Conservation (phyloP, 1,284 basidiomycete species). For the Irpex sp. region DNA sequence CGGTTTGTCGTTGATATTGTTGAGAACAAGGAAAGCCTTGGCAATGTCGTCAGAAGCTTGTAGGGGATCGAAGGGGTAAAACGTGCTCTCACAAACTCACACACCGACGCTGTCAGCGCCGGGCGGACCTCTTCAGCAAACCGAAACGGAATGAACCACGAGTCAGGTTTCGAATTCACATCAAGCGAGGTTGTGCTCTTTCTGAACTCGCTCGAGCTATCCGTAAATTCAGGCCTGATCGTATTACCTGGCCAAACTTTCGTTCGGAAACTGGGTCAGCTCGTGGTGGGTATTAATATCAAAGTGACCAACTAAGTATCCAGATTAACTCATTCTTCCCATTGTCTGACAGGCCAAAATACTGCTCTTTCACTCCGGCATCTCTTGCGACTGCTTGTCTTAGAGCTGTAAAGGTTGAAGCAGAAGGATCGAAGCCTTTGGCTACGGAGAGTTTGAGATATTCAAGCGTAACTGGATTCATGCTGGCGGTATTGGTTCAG, state of each 20-base stretch:
- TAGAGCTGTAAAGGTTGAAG: slow-evolving; percentile 11
- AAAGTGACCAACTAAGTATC: slow-evolving; percentile 15
- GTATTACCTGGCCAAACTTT: not conserved
- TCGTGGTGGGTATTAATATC: not conserved
- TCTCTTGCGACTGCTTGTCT: slow-evolving; percentile 8
- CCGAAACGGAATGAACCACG: slow-evolving; percentile 11
- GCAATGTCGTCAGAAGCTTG: not conserved
- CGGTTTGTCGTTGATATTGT: not conserved
- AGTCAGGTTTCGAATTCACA: not conserved
- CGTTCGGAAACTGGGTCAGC: not conserved
- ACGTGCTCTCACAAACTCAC: slow-evolving; percentile 13
- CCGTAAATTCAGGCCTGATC: not conserved
- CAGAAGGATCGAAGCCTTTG: slow-evolving; percentile 12
- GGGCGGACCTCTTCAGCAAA: slow-evolving; percentile 10
- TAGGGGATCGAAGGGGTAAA: not conserved
- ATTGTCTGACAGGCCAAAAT: slow-evolving; percentile 13
- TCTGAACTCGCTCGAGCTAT: not conserved
- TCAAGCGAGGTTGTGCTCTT: not conserved
- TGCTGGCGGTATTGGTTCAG: not conserved
- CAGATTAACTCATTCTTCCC: slow-evolving; percentile 10
- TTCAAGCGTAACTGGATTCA: slow-evolving; percentile 13
- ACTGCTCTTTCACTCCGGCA: slow-evolving; percentile 16
- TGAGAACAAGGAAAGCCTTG: not conserved
- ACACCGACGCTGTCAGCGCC: slow-evolving; percentile 15
- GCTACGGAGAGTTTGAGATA: slow-evolving; percentile 12